A percentile compares a stretch with the other conserved stretches of the same genome.
These are phyloP conservation scores for Macrolepiota fuliginosa DNA, from an alignment of 768 basidiomycete species.

Conservation along the genomic window DNA sequence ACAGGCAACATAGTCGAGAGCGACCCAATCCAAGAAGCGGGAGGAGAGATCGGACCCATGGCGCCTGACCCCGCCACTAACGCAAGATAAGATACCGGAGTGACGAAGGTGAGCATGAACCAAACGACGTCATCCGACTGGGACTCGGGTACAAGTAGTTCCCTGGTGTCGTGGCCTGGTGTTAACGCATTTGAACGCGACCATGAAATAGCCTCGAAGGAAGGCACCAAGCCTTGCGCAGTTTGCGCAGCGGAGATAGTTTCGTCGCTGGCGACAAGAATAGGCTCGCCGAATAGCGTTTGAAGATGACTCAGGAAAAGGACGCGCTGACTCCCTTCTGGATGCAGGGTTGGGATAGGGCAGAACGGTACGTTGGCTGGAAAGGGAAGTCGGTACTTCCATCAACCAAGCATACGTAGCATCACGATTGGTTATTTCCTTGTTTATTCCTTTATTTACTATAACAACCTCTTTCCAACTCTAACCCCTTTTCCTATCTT, in stretches of 20 bases:
- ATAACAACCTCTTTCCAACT: too few species aligned
- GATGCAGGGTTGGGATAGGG: constrained; percentile 8
- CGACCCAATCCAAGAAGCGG: constrained; percentile 5
- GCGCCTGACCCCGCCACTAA: constrained; percentile 1
- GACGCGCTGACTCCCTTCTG: not conserved
- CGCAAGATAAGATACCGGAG: constrained; percentile 5
- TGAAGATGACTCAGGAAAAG: constrained; percentile 8
- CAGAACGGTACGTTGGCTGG: constrained; percentile 3
- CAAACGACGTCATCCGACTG: not conserved
- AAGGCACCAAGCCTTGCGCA: constrained; percentile 1
- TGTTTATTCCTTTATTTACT: too few species aligned
- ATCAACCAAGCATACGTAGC: not conserved
- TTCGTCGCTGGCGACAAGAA: not conserved
- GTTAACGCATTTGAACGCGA: not conserved
- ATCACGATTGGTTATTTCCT: too few species aligned
- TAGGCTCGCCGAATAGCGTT: constrained; percentile 1
- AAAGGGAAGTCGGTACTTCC: not conserved
- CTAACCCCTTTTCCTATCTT: too few species aligned
- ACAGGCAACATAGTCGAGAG: constrained; percentile 9
- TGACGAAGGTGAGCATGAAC: constrained; percentile 11
- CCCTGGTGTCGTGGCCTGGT: not conserved
- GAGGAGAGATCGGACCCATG: not conserved
- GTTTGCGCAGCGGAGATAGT: not conserved
- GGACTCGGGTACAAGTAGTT: not conserved
- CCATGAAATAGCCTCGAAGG: constrained; percentile 4